phyloP scores from a whole-genome alignment of 2,329 filamentous ascomycete species.

The Epichloe hybrida region DNA sequence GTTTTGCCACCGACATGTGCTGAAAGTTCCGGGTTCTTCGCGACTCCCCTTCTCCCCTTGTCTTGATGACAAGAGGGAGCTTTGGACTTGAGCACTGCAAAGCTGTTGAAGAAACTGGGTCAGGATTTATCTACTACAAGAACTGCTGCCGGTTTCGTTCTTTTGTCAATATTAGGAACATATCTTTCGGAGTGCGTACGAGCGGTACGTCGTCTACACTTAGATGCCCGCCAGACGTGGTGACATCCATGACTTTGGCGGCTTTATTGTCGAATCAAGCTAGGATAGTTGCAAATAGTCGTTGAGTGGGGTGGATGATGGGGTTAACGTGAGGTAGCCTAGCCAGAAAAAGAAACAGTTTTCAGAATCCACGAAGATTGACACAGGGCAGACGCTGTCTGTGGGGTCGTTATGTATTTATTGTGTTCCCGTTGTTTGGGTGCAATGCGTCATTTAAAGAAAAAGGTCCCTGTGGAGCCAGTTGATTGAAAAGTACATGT shows the following conservation, averaged over 20 bases:
- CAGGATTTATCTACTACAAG: background rate
- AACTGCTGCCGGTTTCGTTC: background rate
- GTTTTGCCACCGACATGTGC: background rate
- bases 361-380: slow-evolving; percentile 5
- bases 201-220: background rate
- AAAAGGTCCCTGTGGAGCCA: too few species aligned
- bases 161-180: background rate
- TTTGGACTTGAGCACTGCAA: background rate
- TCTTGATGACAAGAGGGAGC: background rate
- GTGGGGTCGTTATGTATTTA: background rate
- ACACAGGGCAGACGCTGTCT: slow-evolving; percentile 1
- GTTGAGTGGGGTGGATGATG: background rate
- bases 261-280: background rate
- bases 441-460: too few species aligned
- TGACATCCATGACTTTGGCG: background rate
- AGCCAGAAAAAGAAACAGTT: slow-evolving; percentile 1
- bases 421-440: background rate
- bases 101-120: background rate
- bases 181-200: background rate
- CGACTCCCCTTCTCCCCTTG: background rate
- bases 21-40: background rate
- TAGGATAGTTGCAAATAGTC: slow-evolving; percentile 1
- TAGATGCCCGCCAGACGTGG: background rate
- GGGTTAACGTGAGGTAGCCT: background rate
- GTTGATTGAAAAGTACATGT: too few species aligned